phyloP scores from a whole-genome alignment of 148 eudicot species.

The Camellia granthamiana region DNA sequence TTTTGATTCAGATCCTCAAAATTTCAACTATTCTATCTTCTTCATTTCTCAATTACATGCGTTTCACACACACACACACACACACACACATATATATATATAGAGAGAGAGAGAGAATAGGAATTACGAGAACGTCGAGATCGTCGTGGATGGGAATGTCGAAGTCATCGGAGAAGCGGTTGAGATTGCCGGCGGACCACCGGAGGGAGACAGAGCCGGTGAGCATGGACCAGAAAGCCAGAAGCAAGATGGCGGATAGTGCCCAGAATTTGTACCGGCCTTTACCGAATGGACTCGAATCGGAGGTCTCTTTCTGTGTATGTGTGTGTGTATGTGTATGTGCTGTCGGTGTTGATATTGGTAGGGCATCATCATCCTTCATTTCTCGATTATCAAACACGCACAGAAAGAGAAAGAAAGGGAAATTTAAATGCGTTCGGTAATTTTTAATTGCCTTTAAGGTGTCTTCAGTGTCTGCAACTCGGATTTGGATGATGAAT shows the following conservation, averaged over 20 bases:
- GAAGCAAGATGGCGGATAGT: slow-evolving; percentile 61
- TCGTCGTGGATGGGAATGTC: slow-evolving; percentile 52
- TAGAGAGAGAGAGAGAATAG: slow-evolving; percentile 1
- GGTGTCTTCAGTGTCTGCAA: background rate
- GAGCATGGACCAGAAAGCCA: slow-evolving; percentile 93
- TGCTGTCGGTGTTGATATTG: slow-evolving; percentile 46
- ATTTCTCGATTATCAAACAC: slow-evolving; percentile 13
- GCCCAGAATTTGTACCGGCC: slow-evolving; percentile 90
- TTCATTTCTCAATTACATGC: too few relatives aligned
- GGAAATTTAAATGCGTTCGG: background rate
- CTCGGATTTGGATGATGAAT: background rate
- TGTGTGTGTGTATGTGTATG: slow-evolving; percentile 17
- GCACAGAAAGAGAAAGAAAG: background rate
- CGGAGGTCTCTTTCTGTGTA: slow-evolving; percentile 38
- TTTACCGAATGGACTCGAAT: slow-evolving; percentile 34
- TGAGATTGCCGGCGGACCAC: slow-evolving; percentile 67
- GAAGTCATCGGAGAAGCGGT: slow-evolving; percentile 44
- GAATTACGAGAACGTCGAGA: slow-evolving; percentile 70
- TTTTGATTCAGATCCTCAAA: too few relatives aligned
- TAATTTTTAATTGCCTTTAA: background rate
- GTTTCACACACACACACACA: background rate
- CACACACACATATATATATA: background rate
- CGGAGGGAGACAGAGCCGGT: slow-evolving; percentile 93
- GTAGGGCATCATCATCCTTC: slow-evolving; percentile 61
- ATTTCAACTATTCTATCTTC: too few relatives aligned